Conservation (phyloP, 805 yeast genomes). For the Starmerella gropengiesseri region DNA sequence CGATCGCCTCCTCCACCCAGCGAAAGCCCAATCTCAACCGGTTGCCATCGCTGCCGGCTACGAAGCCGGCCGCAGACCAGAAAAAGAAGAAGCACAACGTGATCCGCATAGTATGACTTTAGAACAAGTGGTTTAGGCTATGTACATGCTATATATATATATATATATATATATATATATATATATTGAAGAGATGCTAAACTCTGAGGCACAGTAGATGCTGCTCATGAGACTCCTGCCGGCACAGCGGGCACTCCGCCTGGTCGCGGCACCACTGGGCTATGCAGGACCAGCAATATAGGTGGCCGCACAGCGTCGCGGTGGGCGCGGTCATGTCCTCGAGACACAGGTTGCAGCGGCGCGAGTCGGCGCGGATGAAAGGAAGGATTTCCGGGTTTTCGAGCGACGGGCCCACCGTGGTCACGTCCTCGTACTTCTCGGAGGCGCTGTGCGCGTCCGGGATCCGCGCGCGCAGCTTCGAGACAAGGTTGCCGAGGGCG, state of each 20-base stretch:
- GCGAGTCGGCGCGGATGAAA: conserved; percentile 56
- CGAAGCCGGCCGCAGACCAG: background rate
- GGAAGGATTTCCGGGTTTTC: conserved; percentile 47
- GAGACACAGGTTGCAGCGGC: conserved; percentile 77
- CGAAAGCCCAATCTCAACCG: background rate
- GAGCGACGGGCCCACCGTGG: conserved; percentile 37
- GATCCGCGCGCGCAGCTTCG: conserved; percentile 11
- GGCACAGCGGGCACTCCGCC: conserved; percentile 85
- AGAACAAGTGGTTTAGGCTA: too few relatives aligned
- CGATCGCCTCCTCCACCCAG: background rate
- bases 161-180: background rate
- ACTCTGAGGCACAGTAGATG: conserved; percentile 46
- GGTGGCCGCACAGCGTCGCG: conserved; percentile 81
- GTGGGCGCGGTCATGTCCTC: conserved; percentile 73
- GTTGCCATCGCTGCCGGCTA: conserved; percentile 13
- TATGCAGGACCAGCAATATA: conserved; percentile 87
- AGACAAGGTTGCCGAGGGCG: conserved; percentile 20
- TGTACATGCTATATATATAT: too few relatives aligned
- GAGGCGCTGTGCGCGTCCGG: conserved; percentile 17
- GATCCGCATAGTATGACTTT: conserved; percentile 15
- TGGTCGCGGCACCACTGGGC: conserved; percentile 80
- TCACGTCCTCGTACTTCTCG: conserved; percentile 8
- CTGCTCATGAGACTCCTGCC: conserved; percentile 57
- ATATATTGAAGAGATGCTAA: conserved; percentile 22
- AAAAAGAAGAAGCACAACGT: conserved; percentile 12